Evolutionary conservation across 129 eudicot genomes (phyloP).

Genomic region (Pseudognaphalium luteoalbum): DNA sequence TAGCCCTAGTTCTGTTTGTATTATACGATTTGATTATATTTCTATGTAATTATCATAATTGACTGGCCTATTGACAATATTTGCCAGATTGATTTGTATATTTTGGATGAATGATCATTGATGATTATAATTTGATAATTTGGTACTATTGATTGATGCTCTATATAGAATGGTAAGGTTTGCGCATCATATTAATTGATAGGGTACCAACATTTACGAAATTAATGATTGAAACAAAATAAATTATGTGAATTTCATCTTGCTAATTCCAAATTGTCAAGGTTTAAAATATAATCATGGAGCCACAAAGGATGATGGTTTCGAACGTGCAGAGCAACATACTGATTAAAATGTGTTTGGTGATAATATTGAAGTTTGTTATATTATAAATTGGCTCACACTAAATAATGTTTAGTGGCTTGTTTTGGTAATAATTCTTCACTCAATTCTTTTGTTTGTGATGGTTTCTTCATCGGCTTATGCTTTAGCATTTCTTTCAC

Average conservation of each 20-base stretch:
- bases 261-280: not conserved
- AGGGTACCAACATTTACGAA: not conserved
- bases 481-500: not conserved
- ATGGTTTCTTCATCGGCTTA: too few relatives aligned
- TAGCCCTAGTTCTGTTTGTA: not conserved
- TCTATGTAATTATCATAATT: not conserved
- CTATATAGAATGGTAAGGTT: not conserved
- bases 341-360: too few relatives aligned
- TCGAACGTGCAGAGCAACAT: not conserved
- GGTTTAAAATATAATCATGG: not conserved
- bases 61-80: not conserved
- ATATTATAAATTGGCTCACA: not conserved
- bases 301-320: not conserved
- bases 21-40: slow-evolving; percentile 1
- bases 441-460: too few relatives aligned
- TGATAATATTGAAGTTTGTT: not conserved
- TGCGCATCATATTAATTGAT: too few relatives aligned
- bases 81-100: not conserved
- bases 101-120: not conserved
- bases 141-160: not conserved
- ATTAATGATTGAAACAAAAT: not conserved
- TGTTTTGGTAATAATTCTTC: too few relatives aligned
- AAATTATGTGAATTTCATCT: not conserved
- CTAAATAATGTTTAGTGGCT: too few relatives aligned
- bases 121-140: not conserved